Conservation (phyloP, 495 filamentous ascomycete genomes). For the Chlorociboria aeruginascens region DNA sequence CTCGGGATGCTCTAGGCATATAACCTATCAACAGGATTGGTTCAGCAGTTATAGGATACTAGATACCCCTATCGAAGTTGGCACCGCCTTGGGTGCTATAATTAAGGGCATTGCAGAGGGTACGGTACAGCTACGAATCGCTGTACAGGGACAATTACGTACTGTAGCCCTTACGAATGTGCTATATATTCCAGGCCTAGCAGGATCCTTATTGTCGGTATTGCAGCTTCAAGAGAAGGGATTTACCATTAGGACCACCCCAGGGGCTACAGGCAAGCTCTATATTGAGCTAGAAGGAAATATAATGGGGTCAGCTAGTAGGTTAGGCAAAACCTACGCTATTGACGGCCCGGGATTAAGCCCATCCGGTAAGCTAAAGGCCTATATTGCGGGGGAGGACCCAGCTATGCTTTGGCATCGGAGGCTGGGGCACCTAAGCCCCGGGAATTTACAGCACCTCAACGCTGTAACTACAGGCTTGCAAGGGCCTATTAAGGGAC, state of each 20-base stretch:
- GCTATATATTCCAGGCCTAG: neutral
- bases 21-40: neutral
- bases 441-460: neutral
- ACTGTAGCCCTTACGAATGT: neutral
- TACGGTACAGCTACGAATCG: neutral
- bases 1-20: neutral
- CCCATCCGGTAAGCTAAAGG: neutral
- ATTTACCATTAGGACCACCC: neutral
- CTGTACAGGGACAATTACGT: neutral
- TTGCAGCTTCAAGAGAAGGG: conserved; percentile 1
- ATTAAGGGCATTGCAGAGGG: neutral
- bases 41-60: neutral
- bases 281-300: neutral
- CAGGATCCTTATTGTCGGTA: neutral
- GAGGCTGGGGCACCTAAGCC: neutral
- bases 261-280: too few relatives aligned
- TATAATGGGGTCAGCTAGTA: neutral
- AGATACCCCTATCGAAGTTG: neutral
- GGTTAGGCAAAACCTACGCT: neutral
- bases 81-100: neutral
- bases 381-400: too few relatives aligned
- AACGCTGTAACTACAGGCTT: neutral
- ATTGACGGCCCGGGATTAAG: too few relatives aligned
- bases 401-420: neutral
- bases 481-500: neutral